Evolutionary conservation across 2,329 filamentous ascomycete species (phyloP).

Genomic region (Colletotrichum tabaci): DNA sequence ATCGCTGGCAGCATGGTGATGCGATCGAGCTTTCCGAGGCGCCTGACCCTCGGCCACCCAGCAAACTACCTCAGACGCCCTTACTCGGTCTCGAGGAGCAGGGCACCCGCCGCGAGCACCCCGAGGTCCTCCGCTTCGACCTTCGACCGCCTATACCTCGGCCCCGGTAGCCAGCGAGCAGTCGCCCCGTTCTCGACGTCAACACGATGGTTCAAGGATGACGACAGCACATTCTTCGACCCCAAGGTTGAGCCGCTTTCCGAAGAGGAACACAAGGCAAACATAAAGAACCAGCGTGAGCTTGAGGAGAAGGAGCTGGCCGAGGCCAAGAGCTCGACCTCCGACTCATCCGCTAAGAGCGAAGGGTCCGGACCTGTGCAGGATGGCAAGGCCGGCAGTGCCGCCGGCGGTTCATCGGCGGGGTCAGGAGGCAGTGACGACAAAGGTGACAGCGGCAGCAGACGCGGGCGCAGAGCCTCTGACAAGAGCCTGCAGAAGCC

Average conservation of each 20-base stretch:
- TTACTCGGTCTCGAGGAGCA: constrained; percentile 44
- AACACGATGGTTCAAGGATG: constrained; percentile 51
- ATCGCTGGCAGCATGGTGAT: constrained; percentile 55
- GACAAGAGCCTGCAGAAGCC: constrained; percentile 89
- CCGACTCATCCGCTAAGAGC: constrained; percentile 62
- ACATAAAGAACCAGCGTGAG: constrained; percentile 62
- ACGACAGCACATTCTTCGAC: constrained; percentile 66
- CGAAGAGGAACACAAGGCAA: constrained; percentile 68
- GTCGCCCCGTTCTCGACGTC: constrained; percentile 56
- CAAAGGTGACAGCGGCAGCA: constrained; percentile 70
- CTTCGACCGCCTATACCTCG: constrained; percentile 52
- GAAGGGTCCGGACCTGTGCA: constrained; percentile 53
- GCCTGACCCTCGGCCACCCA: constrained; percentile 56
- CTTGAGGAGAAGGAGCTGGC: constrained; percentile 63
- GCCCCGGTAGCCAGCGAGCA: constrained; percentile 47
- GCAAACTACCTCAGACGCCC: constrained; percentile 47
- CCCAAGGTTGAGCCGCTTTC: constrained; percentile 64
- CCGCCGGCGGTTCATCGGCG: constrained; percentile 68
- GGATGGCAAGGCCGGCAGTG: constrained; percentile 71
- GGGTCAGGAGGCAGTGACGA: constrained; percentile 60
- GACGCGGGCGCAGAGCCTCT: constrained; percentile 78
- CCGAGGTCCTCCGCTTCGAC: constrained; percentile 43
- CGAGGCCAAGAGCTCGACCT: constrained; percentile 59
- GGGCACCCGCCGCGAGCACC: constrained; percentile 34
- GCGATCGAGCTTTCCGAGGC: constrained; percentile 57